Percentiles rank a stretch among this genome's conserved stretches.
Conservation (phyloP, 495 filamentous ascomycete genomes). For the Hamigera avellanea region DNA sequence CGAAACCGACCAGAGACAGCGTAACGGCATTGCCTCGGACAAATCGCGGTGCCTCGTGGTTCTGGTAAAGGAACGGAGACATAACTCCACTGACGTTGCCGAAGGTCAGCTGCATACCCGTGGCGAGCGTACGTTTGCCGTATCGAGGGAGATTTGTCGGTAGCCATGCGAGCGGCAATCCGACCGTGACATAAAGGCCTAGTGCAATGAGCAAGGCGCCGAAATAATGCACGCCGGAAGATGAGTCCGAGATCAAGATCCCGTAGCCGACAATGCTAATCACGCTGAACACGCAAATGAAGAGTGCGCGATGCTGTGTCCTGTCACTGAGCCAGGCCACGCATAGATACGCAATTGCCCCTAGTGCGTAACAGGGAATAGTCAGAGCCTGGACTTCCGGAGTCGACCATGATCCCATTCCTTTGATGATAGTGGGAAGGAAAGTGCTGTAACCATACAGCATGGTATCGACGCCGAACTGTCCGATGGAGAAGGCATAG, state of each 20-base stretch:
- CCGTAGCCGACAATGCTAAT: slow-evolving; percentile 59
- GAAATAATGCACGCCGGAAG: slow-evolving; percentile 55
- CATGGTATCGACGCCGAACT: slow-evolving; percentile 63
- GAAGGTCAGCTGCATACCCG: slow-evolving; percentile 53
- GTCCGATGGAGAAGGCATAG: slow-evolving; percentile 49
- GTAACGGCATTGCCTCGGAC: slow-evolving; percentile 33
- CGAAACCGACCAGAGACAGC: slow-evolving; percentile 33
- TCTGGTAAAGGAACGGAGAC: slow-evolving; percentile 45
- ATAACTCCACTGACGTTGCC: slow-evolving; percentile 61
- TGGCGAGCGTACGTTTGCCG: slow-evolving; percentile 60
- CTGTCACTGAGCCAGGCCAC: slow-evolving; percentile 51
- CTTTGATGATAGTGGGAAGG: slow-evolving; percentile 65
- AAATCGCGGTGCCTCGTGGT: slow-evolving; percentile 27
- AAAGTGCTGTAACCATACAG: slow-evolving; percentile 71
- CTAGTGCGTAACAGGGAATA: slow-evolving; percentile 63
- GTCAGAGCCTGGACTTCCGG: slow-evolving; percentile 64
- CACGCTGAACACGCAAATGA: slow-evolving; percentile 42
- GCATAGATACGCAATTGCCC: slow-evolving; percentile 52
- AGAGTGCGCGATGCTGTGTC: slow-evolving; percentile 48
- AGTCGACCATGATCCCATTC: slow-evolving; percentile 47
- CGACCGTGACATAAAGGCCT: slow-evolving; percentile 60
- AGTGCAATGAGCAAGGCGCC: slow-evolving; percentile 61
- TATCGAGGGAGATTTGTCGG: slow-evolving; percentile 50
- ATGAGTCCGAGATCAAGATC: slow-evolving; percentile 46
- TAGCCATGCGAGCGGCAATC: slow-evolving; percentile 59